These are phyloP conservation scores for Neurospora discreta DNA, from an alignment of 495 filamentous ascomycete genomes.

Conservation along the genomic window DNA sequence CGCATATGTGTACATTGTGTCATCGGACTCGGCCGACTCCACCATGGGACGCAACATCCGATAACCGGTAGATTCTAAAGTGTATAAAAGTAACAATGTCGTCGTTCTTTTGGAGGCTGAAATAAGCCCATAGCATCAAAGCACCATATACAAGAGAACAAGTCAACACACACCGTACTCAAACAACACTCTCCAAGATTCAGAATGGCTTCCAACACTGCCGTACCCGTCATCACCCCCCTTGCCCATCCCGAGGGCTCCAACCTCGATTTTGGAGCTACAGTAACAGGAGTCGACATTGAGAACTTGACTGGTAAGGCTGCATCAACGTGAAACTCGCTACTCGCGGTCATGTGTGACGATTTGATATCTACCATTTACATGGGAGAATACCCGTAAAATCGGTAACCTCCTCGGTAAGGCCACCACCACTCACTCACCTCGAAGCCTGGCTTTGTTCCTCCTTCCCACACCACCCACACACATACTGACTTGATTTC, in stretches of 20 bases:
- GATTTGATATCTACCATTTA: conserved; percentile 5
- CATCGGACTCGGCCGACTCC: not conserved
- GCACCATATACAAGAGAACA: not conserved
- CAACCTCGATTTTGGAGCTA: conserved; percentile 47
- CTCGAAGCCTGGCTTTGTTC: not conserved
- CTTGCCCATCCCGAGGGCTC: conserved; percentile 35
- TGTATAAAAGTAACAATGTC: not conserved
- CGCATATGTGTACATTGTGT: not conserved
- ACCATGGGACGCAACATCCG: not conserved
- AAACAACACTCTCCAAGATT: not conserved
- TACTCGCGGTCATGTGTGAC: conserved; percentile 10
- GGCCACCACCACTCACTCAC: conserved; percentile 8
- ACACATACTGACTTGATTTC: not conserved
- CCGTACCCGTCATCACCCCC: conserved; percentile 24
- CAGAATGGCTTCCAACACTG: not conserved
- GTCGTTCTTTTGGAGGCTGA: not conserved
- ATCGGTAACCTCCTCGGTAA: conserved; percentile 47
- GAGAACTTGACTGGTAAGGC: conserved; percentile 46
- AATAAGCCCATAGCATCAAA: not conserved
- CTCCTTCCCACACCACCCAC: not conserved
- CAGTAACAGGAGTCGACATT: conserved; percentile 43
- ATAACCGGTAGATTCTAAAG: not conserved
- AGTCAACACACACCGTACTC: not conserved
- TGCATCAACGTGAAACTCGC: not conserved
- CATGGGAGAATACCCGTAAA: conserved; percentile 40